These are phyloP conservation scores for Starmera quercuum DNA, from an alignment of 805 yeast genomes.

Conservation along the genomic window DNA sequence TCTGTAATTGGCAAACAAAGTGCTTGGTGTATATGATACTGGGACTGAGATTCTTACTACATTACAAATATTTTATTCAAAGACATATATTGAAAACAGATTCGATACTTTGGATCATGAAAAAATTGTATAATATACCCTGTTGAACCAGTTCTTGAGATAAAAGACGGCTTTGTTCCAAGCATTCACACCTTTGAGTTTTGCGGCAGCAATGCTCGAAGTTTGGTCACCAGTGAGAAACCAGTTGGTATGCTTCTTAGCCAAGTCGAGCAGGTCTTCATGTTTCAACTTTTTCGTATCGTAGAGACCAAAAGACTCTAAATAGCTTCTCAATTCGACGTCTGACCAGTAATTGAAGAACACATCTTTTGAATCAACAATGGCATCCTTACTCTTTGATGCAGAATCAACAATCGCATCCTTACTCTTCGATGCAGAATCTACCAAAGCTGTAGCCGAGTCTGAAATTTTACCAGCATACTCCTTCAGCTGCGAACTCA, in stretches of 20 bases:
- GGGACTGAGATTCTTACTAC: no score
- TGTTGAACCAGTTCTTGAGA: slow-evolving; percentile 6
- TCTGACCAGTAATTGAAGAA: slow-evolving; percentile 34
- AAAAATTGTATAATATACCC: slow-evolving; percentile 3
- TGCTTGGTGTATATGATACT: no score
- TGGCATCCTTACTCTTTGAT: slow-evolving; percentile 12
- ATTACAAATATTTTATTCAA: no score
- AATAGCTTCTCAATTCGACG: slow-evolving; percentile 33
- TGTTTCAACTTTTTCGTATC: slow-evolving; percentile 19
- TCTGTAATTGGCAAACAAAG: no score
- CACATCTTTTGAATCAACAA: slow-evolving; percentile 11
- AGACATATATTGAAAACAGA: no score
- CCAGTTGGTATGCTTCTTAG: slow-evolving; percentile 34
- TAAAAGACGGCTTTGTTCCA: slow-evolving; percentile 4
- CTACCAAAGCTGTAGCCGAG: not conserved
- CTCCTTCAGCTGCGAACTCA: slow-evolving; percentile 5
- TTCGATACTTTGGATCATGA: no score
- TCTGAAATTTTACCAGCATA: not conserved
- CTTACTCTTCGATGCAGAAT: not conserved
- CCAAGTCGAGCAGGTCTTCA: slow-evolving; percentile 29
- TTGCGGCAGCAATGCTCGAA: slow-evolving; percentile 1
- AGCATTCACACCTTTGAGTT: slow-evolving; percentile 4
- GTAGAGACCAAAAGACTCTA: slow-evolving; percentile 34
- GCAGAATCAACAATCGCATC: not conserved
- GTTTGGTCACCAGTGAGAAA: slow-evolving; percentile 22